These are phyloP conservation scores for Vitis hybrid DNA, from an alignment of 177 flowering plant species.

Conservation along the genomic window DNA sequence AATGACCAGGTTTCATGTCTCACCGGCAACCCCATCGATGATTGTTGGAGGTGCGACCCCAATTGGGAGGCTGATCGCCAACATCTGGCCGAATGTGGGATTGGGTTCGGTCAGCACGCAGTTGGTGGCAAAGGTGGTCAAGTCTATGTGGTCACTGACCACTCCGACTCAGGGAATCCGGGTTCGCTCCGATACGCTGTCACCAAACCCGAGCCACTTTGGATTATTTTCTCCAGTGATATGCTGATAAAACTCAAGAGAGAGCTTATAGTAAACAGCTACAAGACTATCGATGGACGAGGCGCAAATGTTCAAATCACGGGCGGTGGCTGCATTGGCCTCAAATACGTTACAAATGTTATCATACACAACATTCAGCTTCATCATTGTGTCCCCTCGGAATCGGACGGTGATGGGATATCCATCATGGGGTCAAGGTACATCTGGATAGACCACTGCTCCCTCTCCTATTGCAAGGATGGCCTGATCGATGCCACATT, in stretches of 20 bases:
- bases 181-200: conserved; percentile 87
- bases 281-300: conserved; percentile 89
- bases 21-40: conserved; percentile 86
- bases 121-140: conserved; percentile 77
- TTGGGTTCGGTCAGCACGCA: conserved; percentile 67
- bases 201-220: conserved; percentile 75
- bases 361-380: conserved; percentile 84
- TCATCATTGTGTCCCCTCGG: conserved; percentile 68
- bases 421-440: conserved; percentile 57
- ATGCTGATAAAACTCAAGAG: conserved; percentile 73
- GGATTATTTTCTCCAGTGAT: conserved; percentile 70
- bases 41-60: conserved; percentile 83
- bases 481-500: conserved; percentile 78
- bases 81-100: conserved; percentile 70
- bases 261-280: conserved; percentile 80
- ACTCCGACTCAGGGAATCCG: conserved; percentile 66
- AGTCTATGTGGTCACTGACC: conserved; percentile 77
- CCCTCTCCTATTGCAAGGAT: conserved; percentile 68
- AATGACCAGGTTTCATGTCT: conserved; percentile 34
- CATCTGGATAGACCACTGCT: conserved; percentile 88
- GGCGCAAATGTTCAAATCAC: conserved; percentile 72
- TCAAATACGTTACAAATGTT: conserved; percentile 67
- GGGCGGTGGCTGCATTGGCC: conserved; percentile 74
- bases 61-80: conserved; percentile 70
- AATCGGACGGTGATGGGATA: conserved; percentile 91